phyloP scores from a whole-genome alignment of 1,139 yeast genomes.

The Yamadazyma dendronema region DNA sequence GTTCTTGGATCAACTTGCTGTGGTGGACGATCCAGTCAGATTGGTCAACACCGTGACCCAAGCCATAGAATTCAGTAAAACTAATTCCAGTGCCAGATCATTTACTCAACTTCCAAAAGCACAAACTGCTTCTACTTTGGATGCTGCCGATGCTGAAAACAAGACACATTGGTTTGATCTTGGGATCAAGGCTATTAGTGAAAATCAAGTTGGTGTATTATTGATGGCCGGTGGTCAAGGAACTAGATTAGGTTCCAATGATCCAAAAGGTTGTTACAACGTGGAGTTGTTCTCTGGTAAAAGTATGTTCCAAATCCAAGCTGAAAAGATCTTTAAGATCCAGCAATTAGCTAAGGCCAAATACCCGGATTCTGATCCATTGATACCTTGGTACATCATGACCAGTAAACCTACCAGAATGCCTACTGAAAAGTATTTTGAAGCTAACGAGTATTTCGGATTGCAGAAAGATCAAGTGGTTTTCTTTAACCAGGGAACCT shows the following conservation, averaged over 20 bases:
- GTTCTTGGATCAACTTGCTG: constrained; percentile 37
- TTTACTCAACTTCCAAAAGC: constrained; percentile 51
- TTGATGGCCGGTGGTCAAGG: constrained; percentile 99
- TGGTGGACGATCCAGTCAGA: constrained; percentile 39
- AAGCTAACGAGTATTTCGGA: constrained; percentile 65
- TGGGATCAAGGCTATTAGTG: constrained; percentile 70
- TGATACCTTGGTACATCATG: constrained; percentile 89
- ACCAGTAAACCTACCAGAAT: constrained; percentile 86
- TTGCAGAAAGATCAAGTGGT: constrained; percentile 55
- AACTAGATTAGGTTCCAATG: constrained; percentile 82
- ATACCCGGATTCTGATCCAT: constrained; percentile 24
- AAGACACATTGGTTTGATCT: constrained; percentile 46
- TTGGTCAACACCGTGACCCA: constrained; percentile 45
- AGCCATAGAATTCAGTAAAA: constrained; percentile 45
- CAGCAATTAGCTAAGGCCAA: constrained; percentile 53
- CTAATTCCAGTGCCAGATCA: constrained; percentile 27
- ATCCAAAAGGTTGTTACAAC: constrained; percentile 92
- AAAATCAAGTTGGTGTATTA: constrained; percentile 80
- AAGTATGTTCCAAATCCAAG: constrained; percentile 88
- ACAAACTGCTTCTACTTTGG: constrained; percentile 52
- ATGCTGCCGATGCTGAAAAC: constrained; percentile 26
- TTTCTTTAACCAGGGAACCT: constrained; percentile 91
- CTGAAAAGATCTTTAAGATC: constrained; percentile 72
- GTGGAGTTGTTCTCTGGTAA: constrained; percentile 81
- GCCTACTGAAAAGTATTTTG: constrained; percentile 74